A percentile compares a stretch with the other conserved stretches of the same genome.
Conservation (phyloP, 176 grass and related monocot species). For the Zoysia japonica region DNA sequence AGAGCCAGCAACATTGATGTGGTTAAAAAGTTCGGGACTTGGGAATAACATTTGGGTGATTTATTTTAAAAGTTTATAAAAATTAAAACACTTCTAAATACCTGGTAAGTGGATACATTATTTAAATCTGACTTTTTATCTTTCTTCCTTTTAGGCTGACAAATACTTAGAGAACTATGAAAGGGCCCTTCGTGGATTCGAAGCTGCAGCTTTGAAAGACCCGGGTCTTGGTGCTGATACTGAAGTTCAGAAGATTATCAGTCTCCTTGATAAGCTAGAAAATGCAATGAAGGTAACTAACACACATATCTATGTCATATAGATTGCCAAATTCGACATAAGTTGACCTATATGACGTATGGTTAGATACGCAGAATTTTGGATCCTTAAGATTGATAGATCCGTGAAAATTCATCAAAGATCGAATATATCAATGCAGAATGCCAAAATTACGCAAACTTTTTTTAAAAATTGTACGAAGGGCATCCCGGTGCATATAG, state of each 20-base stretch:
- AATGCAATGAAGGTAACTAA: slow-evolving; percentile 74
- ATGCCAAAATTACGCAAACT: neutral
- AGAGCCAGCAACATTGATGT: neutral
- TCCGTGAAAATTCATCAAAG: neutral
- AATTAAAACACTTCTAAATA: neutral
- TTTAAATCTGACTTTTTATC: slow-evolving; percentile 30
- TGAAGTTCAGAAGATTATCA: slow-evolving; percentile 78
- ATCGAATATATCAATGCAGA: slow-evolving; percentile 9
- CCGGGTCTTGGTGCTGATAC: slow-evolving; percentile 71
- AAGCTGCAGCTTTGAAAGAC: slow-evolving; percentile 82
- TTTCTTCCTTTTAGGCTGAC: slow-evolving; percentile 59
- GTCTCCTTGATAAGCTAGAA: slow-evolving; percentile 84
- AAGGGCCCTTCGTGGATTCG: slow-evolving; percentile 90
- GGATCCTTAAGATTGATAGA: slow-evolving; percentile 6
- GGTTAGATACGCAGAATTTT: slow-evolving; percentile 11
- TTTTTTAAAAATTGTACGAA: neutral
- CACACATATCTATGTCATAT: slow-evolving; percentile 29
- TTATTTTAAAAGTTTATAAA: neutral
- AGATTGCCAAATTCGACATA: slow-evolving; percentile 33
- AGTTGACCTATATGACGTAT: neutral
- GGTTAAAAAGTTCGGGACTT: neutral
- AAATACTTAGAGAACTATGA: slow-evolving; percentile 97
- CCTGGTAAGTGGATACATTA: slow-evolving; percentile 3
- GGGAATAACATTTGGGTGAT: neutral
- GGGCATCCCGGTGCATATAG: no score